Conservation (phyloP, 83 land plant genomes). For the Picea abies region DNA sequence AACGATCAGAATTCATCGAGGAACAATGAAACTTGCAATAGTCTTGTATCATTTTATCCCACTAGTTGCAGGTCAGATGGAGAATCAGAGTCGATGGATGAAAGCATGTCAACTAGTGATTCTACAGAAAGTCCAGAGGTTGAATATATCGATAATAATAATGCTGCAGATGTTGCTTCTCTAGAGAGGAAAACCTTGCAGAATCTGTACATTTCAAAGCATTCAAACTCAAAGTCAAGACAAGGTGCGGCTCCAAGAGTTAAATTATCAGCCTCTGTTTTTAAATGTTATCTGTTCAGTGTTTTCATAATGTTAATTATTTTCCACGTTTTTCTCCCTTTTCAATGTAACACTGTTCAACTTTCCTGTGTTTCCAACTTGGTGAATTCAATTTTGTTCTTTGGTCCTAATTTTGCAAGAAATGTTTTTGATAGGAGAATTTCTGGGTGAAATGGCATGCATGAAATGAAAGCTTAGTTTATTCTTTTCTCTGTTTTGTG, state of each 20-base stretch:
- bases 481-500: not conserved
- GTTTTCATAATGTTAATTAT: not conserved
- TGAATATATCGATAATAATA: constrained; percentile 52
- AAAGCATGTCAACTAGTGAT: constrained; percentile 55
- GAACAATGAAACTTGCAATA: constrained; percentile 13
- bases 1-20: not conserved
- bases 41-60: constrained; percentile 20
- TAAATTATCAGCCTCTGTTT: not conserved
- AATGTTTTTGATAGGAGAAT: not conserved
- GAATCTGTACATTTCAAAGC: constrained; percentile 49
- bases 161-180: constrained; percentile 35
- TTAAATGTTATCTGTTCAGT: not conserved
- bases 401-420: not conserved
- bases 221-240: constrained; percentile 10
- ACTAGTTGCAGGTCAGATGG: constrained; percentile 34
- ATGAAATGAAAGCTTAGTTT: no score
- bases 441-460: not conserved
- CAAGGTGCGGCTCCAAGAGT: not conserved
- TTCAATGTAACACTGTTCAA: not conserved
- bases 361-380: not conserved
- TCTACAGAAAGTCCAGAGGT: constrained; percentile 63
- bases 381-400: not conserved
- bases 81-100: constrained; percentile 55
- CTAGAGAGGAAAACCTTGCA: constrained; percentile 42
- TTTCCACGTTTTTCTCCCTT: not conserved